Evolutionary conservation across 2,329 filamentous ascomycete genomes (phyloP), one percentile per base, ranked within the genome.

Genomic region (Ascochyta lentis): DNA sequence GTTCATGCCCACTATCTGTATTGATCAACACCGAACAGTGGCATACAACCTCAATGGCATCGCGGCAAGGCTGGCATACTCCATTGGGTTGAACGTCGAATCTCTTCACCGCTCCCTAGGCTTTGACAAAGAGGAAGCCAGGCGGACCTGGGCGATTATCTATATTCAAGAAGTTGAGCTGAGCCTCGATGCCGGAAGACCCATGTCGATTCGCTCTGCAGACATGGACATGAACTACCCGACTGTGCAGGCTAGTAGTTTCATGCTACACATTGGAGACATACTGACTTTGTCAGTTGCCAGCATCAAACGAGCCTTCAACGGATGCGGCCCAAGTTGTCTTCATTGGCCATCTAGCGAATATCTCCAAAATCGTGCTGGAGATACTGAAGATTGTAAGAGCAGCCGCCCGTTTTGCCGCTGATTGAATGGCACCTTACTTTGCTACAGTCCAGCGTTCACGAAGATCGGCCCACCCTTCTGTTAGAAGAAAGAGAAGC

Each of bases 81-180:
- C 44, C 19, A 24, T 47, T 7, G 44, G 44, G 7, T 19, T 47
- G 44, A 47, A 47, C 35, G 44, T 47, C 8, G 44, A 47, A 15
- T 34, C 44, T 16, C 31, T 47, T n/a, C 34, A 47, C 33, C 19
- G 16, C 31, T 47, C 44, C 12, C 44, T 47, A 6, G 34, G 34
- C 12, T 35, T 47, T 15, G 44, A 47, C 26, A 19, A 12, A 24
- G 26, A 47, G 24, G 44, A 47, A 23, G 44, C 44, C n/a, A 47
- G 44, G 22, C 44, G 44, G 29, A 47, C 44, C 19, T 47, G 44
- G 44, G 33, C 44, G n/a, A 47, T 47, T 9, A 47, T 47, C 6
- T 47, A 47, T 12, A 47, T 47, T 10, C 44, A 47, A 16, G 44
- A 47, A 13, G 23, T 47, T 2, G 44, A 47, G 44, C 13, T 47